These are phyloP conservation scores for Phlegmacium glaucopus DNA, from an alignment of 768 basidiomycete species.

Conservation along the genomic window DNA sequence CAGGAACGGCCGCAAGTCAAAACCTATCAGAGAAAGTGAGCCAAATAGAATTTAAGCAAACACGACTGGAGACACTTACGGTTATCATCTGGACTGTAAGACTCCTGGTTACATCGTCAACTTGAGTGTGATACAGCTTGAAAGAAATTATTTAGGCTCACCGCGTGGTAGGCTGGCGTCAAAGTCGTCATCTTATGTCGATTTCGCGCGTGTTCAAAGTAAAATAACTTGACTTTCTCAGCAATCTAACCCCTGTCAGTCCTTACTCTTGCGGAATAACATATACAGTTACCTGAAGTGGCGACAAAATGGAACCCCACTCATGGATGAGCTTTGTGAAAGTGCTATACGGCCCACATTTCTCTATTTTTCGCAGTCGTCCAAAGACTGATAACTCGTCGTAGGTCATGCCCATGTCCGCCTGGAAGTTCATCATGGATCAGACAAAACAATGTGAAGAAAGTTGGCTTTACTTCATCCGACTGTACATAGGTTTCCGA, in stretches of 20 bases:
- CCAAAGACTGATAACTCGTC: constrained; percentile 95
- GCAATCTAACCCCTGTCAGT: constrained; percentile 62
- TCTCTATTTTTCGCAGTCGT: constrained; percentile 90
- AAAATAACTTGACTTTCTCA: constrained; percentile 96
- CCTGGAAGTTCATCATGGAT: constrained; percentile 41
- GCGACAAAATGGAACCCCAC: constrained; percentile 87
- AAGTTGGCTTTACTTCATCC: constrained; percentile 65
- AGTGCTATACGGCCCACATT: constrained; percentile 97
- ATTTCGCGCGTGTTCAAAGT: constrained; percentile 95
- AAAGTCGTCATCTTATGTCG: constrained; percentile 98
- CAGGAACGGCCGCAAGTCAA: constrained; percentile 93
- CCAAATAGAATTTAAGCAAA: constrained; percentile 5
- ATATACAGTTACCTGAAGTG: constrained; percentile 54
- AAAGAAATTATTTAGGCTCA: constrained; percentile 36
- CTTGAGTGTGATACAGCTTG: background rate
- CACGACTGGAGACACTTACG: constrained; percentile 45
- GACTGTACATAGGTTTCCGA: constrained; percentile 93
- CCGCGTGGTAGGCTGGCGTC: constrained; percentile 93
- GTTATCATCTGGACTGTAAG: constrained; percentile 96
- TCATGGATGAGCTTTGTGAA: constrained; percentile 94
- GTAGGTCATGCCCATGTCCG: constrained; percentile 99
- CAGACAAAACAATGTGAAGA: constrained; percentile 2
- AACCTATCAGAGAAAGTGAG: constrained; percentile 49
- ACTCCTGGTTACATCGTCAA: constrained; percentile 57
- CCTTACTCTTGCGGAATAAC: background rate